Base-by-base conservation (phyloP, 2,329 filamentous ascomycete species). In the Cladosporium oxysporum region DNA sequence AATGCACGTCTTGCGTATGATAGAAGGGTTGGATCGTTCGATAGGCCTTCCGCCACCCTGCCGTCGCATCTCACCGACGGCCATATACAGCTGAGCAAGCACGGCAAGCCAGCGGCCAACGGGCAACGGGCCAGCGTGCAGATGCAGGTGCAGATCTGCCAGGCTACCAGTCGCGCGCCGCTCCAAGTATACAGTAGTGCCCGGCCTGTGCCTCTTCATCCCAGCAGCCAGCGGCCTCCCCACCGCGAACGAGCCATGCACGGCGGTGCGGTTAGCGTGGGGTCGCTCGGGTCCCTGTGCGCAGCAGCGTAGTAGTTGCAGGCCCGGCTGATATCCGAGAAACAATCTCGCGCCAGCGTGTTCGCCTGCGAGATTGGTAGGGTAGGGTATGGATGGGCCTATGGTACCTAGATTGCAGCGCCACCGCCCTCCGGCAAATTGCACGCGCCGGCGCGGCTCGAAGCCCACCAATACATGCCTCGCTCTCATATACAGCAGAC, bases 61-160 rank as follows among this genome's bases (percentile, higher is more conserved):
- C 23, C 55, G 33, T 33, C 61, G 61, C 61, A 63, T 31, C 61
- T 47, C 50, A 63, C 61, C 61, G 61, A 57, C 50, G 61, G n/a
- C 41, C 52, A 55, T 29, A 26, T 31, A 41, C n/a, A 16, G 31
- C 21, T 26, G 23, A 26, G 23, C 23, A 26, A 26, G 23, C 23
- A 26, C 23, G 23, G 60, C 59, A 53, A 23, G 44, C 60, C 18
- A 33, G 49, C 60, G 58, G 58, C 16, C 58, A 55, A 58, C 55
- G 55, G 33, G 29, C 55, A 58, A 35, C 55, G 33, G 55, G 29
- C 16, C 55, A 35, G 55, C 55, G 8, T 58, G 59, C 29, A 52
- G 59, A 41, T 16, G 35, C 57, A 59, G 29, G n/a, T 62, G 61
- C 61, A 57, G 61, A 62, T 62, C 59, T 57, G 52, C 41, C 41